Evolutionary conservation across 23 red algal species (phyloP).

Genomic region (Gracilaria domingensis): DNA sequence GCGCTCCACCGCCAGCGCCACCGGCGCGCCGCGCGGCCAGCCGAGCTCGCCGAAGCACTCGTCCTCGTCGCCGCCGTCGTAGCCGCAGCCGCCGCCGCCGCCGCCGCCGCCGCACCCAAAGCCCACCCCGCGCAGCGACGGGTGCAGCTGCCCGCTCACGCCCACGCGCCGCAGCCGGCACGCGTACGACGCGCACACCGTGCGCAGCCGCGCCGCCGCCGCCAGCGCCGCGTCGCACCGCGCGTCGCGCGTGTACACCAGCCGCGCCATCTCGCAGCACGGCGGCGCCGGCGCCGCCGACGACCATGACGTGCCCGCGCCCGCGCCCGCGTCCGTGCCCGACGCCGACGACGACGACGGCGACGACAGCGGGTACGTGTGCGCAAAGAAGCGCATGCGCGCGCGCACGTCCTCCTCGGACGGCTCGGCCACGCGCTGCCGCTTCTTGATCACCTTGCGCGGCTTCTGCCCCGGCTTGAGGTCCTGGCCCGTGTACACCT

Average conservation of each 20-base stretch:
- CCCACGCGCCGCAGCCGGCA: constrained; percentile 22
- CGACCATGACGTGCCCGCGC: too few species aligned
- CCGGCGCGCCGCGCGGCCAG: background rate
- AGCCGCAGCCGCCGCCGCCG: background rate
- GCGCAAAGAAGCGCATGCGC: constrained; percentile 33
- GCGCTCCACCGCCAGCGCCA: background rate
- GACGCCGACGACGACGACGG: background rate
- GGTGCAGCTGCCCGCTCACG: constrained; percentile 24
- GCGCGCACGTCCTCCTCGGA: constrained; percentile 16
- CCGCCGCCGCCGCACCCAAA: background rate
- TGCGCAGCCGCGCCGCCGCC: background rate
- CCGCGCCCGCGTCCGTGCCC: too few species aligned
- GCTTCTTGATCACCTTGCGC: constrained; percentile 33
- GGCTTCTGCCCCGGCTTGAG: constrained; percentile 36
- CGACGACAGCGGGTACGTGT: background rate
- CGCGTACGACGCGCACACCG: constrained; percentile 24
- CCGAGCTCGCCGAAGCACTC: too few species aligned
- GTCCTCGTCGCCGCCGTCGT: background rate
- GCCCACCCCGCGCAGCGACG: constrained; percentile 12
- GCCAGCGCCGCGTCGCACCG: background rate
- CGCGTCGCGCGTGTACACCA: background rate
- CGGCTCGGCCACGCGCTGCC: constrained; percentile 5
- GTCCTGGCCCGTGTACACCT: constrained; percentile 89
- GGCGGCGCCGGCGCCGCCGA: too few species aligned
- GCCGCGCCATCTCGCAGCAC: constrained; percentile 11